Evolutionary conservation across 495 filamentous ascomycete genomes (phyloP).

Genomic region (Sordaria brevicollis): DNA sequence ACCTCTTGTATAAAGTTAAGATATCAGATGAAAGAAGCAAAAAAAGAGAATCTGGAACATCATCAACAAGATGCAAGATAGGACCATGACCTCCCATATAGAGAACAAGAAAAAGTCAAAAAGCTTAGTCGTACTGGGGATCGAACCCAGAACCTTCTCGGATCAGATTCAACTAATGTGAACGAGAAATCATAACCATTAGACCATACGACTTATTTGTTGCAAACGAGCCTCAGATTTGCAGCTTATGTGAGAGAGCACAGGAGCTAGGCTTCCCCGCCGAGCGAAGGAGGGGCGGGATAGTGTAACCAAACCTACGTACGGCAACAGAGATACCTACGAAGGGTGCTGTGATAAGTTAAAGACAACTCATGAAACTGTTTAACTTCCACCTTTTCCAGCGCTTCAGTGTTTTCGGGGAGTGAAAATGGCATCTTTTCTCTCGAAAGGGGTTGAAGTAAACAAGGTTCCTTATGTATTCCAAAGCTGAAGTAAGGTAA

Average conservation of each 20-base stretch:
- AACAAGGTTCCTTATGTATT: not conserved
- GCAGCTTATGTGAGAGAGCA: not conserved
- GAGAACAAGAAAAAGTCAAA: not conserved
- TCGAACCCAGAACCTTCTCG: not conserved
- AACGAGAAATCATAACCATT: not conserved
- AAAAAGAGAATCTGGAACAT: not conserved
- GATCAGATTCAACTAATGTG: not conserved
- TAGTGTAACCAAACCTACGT: not conserved
- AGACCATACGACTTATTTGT: not conserved
- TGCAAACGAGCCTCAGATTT: not conserved
- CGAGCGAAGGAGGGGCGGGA: not conserved
- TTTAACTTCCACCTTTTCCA: no score
- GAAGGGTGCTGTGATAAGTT: no score
- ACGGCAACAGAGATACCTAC: no score
- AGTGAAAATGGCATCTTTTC: no score
- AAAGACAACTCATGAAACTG: no score
- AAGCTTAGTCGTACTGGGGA: not conserved
- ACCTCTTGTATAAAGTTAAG: no score
- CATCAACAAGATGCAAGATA: not conserved
- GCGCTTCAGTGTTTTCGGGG: no score
- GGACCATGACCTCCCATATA: not conserved
- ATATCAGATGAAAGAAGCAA: not conserved
- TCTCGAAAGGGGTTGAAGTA: not conserved
- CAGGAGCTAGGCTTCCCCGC: not conserved
- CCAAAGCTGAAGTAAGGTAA: not conserved